Base-by-base conservation (phyloP, 2,329 filamentous ascomycete genomes). In the Rachicladosporium sp. region DNA sequence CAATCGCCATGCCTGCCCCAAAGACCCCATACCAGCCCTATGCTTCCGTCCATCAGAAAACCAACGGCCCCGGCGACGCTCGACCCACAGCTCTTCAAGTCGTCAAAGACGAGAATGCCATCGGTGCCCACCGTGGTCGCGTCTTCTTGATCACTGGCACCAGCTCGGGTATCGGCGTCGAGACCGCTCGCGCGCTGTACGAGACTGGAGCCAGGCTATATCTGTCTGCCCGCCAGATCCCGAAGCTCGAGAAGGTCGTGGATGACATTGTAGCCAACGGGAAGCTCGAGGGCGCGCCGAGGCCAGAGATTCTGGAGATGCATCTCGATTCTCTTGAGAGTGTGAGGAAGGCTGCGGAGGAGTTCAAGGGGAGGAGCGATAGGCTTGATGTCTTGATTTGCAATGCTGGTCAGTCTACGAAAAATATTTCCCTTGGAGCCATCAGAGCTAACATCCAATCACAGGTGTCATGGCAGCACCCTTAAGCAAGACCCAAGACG, bases 131-230 rank as follows among this genome's bases (percentile, higher is more conserved):
- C 23, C 39, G 41, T 1, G 59, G 51, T 32, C 63, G 62, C 33
- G 57, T 61, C 13, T 50, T 61, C 8, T 43, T 69, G 10, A 56
- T 69, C 33, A 69, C 66, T 0, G 67, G 67, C n/a, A 50, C 48
- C 50, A 64, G 63, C 0, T 55, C 61, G 9, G 67, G 66, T 1
- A 55, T 69, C n/a, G 67, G 67, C 6, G 44, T 62, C 29, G 62
- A 68, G 43, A 68, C 65, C 2, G 63, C 57, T 2, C 56, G 59
- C 8, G 69, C 68, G 2, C 56, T 73, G 6, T 54, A 55, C 38
- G 47, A 58, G 5, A 66, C 70, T 0, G 68, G 68, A 8, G 66
- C 67, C 6, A 63, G 52, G 12, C 46, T 69, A 32, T 69, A 59
- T 48, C 51, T 62, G 7, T 65, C 66, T 2, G 65, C 57, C 1